phyloP scores from a whole-genome alignment of 129 eudicot species.

The Chrysanthemum seticuspe region DNA sequence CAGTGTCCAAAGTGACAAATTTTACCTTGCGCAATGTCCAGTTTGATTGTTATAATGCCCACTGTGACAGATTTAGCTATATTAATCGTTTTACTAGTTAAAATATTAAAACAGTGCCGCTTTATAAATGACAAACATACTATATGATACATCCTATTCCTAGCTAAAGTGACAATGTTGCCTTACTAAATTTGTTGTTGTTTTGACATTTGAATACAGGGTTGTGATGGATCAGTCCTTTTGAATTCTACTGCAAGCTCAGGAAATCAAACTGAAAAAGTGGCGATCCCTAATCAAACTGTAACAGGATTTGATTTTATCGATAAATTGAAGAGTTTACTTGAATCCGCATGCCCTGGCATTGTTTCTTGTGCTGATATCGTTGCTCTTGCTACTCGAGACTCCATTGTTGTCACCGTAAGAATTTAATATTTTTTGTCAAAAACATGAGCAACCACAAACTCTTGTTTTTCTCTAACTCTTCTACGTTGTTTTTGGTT shows the following conservation, averaged over 20 bases:
- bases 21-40: no score
- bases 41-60: no score
- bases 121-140: background rate
- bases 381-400: conserved; percentile 67
- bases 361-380: conserved; percentile 91
- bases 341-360: conserved; percentile 80
- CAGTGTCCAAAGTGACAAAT: no score
- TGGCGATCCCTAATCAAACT: conserved; percentile 57
- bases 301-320: conserved; percentile 68
- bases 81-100: no score
- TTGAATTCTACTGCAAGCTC: conserved; percentile 51
- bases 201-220: conserved; percentile 35
- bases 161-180: background rate
- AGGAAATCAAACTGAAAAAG: conserved; percentile 72
- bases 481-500: background rate
- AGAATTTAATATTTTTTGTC: background rate
- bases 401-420: conserved; percentile 62
- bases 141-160: no score
- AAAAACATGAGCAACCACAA: background rate
- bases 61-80: no score
- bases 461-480: background rate
- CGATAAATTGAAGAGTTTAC: conserved; percentile 58
- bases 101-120: no score
- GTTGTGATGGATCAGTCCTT: conserved; percentile 84
- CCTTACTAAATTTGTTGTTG: background rate